phyloP scores from a whole-genome alignment of 1,284 basidiomycete species.

The Phylloboletellus chloephorus region DNA sequence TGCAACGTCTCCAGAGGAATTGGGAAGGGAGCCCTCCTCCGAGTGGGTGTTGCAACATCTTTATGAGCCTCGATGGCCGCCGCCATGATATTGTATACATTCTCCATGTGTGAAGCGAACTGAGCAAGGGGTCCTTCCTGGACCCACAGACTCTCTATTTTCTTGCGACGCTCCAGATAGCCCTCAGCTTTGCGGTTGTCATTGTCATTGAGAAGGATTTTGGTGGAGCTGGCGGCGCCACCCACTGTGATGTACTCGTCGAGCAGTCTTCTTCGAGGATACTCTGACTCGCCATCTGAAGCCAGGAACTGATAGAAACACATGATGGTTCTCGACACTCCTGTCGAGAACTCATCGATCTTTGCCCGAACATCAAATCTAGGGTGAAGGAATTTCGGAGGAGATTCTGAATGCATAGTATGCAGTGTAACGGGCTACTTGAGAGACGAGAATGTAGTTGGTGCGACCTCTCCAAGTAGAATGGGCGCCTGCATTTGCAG shows the following conservation, averaged over 20 bases:
- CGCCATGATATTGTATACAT: slow-evolving; percentile 17
- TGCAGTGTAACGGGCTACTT: neutral
- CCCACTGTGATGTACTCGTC: slow-evolving; percentile 30
- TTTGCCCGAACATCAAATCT: slow-evolving; percentile 20
- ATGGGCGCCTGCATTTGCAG: slow-evolving; percentile 7
- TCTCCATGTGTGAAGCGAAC: slow-evolving; percentile 25
- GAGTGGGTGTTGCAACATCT: slow-evolving; percentile 9
- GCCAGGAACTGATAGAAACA: slow-evolving; percentile 29
- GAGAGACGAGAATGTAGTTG: neutral
- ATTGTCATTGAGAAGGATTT: slow-evolving; percentile 23
- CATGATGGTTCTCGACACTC: slow-evolving; percentile 24
- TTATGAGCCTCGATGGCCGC: slow-evolving; percentile 23
- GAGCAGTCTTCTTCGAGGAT: slow-evolving; percentile 20
- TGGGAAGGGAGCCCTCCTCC: slow-evolving; percentile 20
- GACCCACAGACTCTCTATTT: slow-evolving; percentile 18
- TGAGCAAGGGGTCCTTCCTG: slow-evolving; percentile 14
- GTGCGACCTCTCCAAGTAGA: slow-evolving; percentile 4
- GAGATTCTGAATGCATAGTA: slow-evolving; percentile 16
- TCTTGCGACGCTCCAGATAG: slow-evolving; percentile 22
- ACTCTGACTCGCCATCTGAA: slow-evolving; percentile 25
- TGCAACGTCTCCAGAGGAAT: slow-evolving; percentile 20
- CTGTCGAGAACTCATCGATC: slow-evolving; percentile 23
- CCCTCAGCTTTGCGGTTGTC: slow-evolving; percentile 24
- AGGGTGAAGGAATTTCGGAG: neutral
- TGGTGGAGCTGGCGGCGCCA: slow-evolving; percentile 25